Evolutionary conservation across 2,329 filamentous ascomycete genomes (phyloP).

Genomic region (Beauveria sp.): DNA sequence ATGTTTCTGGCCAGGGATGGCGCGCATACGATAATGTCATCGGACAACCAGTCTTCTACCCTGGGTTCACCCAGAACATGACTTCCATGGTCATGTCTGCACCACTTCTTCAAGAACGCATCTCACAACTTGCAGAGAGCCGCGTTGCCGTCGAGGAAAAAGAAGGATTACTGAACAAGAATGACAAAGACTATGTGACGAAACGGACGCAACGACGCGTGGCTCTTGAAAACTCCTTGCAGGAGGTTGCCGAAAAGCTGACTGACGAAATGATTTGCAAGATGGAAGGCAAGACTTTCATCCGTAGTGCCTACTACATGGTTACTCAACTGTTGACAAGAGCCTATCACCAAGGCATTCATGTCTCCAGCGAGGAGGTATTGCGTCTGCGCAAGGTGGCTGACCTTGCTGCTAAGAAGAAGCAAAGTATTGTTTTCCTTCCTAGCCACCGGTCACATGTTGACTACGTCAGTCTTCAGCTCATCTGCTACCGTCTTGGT

Average conservation of each 20-base stretch:
- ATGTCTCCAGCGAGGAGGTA: conserved; percentile 92
- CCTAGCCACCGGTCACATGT: conserved; percentile 93
- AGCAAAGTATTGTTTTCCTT: conserved; percentile 92
- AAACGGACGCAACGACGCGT: conserved; percentile 47
- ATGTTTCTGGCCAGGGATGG: conserved; percentile 92
- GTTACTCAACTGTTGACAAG: conserved; percentile 80
- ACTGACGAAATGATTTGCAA: conserved; percentile 98
- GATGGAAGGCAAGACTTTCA: conserved; percentile 91
- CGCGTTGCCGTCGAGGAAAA: conserved; percentile 69
- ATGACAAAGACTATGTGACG: conserved; percentile 44
- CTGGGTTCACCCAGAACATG: conserved; percentile 87
- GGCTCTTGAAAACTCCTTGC: conserved; percentile 65
- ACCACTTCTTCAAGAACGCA: conserved; percentile 64
- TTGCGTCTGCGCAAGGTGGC: conserved; percentile 74
- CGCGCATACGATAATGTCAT: conserved; percentile 86
- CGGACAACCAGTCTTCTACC: conserved; percentile 88
- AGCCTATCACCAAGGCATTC: conserved; percentile 94
- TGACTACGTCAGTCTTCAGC: conserved; percentile 89
- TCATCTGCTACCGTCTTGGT: conserved; percentile 91
- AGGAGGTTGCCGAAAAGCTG: conserved; percentile 77
- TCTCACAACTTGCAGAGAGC: conserved; percentile 67
- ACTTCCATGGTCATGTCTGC: conserved; percentile 69
- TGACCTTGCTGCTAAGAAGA: conserved; percentile 72
- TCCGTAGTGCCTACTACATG: conserved; percentile 85
- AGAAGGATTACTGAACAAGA: conserved; percentile 57